Conservation (phyloP, 2,329 filamentous ascomycete genomes). For the Paraconiothyrium brasiliense region DNA sequence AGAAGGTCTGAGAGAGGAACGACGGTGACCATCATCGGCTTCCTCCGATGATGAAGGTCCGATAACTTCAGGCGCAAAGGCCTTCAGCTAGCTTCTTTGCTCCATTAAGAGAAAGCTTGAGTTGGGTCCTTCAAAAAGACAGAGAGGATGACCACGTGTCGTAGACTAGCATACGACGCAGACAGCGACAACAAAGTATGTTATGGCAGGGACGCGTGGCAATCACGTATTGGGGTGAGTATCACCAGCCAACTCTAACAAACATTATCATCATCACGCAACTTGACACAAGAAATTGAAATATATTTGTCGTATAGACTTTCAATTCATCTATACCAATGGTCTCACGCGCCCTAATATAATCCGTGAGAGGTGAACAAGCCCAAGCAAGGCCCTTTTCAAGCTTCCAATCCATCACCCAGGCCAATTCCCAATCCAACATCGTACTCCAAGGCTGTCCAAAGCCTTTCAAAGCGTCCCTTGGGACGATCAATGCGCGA, state of each 20-base stretch:
- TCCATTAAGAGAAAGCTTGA: no score
- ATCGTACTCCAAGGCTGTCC: slow-evolving; percentile 5
- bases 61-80: no score
- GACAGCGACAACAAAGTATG: no score
- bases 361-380: neutral
- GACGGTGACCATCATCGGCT: no score
- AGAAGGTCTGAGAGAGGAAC: no score
- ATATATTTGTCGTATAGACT: neutral
- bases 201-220: no score
- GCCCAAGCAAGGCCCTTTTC: neutral
- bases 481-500: slow-evolving; percentile 6
- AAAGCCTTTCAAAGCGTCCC: slow-evolving; percentile 5
- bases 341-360: neutral
- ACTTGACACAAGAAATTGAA: neutral
- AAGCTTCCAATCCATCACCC: neutral
- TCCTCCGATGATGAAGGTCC: no score
- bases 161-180: no score
- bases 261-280: neutral
- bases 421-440: neutral
- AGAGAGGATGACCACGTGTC: no score
- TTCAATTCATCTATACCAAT: neutral
- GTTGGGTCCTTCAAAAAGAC: no score
- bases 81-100: no score
- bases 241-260: neutral
- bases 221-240: neutral